Evolutionary conservation across 352 stramenopile genomes (phyloP).

Genomic region (Aphanomyces cochlioides): DNA sequence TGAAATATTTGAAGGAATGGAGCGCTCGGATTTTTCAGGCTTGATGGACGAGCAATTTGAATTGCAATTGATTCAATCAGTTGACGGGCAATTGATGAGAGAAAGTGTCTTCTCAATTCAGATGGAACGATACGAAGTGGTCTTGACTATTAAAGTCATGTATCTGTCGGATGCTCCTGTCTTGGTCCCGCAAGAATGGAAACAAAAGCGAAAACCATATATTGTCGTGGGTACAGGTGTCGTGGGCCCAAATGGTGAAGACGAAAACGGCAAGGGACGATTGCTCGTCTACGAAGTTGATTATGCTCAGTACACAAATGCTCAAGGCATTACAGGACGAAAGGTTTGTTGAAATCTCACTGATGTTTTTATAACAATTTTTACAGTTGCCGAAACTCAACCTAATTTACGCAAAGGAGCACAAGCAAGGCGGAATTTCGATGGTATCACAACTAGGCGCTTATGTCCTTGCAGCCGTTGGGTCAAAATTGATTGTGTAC

Average conservation of each 20-base stretch:
- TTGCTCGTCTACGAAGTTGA: conserved; percentile 85
- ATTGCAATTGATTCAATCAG: conserved; percentile 70
- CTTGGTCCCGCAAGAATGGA: conserved; percentile 54
- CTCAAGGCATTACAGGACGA: conserved; percentile 61
- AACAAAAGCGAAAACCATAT: conserved; percentile 75
- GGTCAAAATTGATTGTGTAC: conserved; percentile 86
- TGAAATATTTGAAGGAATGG: conserved; percentile 17
- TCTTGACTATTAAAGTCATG: conserved; percentile 82
- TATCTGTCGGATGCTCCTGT: conserved; percentile 81
- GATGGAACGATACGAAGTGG: conserved; percentile 81
- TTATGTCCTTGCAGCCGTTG: conserved; percentile 79
- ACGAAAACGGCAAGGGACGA: conserved; percentile 77
- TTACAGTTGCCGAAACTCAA: conserved; percentile 53
- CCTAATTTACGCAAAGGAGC: conserved; percentile 82
- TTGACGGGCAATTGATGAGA: conserved; percentile 72
- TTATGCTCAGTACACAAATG: conserved; percentile 83
- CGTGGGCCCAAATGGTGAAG: conserved; percentile 78
- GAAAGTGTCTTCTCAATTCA: conserved; percentile 74
- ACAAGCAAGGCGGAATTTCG: conserved; percentile 78
- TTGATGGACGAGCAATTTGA: conserved; percentile 73
- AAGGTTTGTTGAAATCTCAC: conserved; percentile 44
- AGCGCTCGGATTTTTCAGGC: conserved; percentile 19
- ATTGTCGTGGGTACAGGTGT: conserved; percentile 79
- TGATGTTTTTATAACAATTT: neutral
- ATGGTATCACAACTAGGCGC: conserved; percentile 67